These are phyloP conservation scores for Neofusicoccum sp. DNA, from an alignment of 2,329 filamentous ascomycete species.

Conservation along the genomic window DNA sequence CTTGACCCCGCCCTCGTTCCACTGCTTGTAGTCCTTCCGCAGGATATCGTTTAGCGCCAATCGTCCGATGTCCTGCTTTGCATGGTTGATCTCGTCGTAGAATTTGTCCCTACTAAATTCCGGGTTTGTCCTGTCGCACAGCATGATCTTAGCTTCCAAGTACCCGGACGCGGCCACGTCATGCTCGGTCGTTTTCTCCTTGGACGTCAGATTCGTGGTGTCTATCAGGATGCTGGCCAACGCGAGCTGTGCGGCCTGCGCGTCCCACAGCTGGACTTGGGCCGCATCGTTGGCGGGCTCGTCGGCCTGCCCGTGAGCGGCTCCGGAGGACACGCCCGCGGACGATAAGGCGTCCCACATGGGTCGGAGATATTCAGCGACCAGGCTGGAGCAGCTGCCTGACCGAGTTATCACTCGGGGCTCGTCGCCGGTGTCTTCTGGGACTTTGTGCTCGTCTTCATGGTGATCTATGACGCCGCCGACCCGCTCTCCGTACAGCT, in stretches of 20 bases:
- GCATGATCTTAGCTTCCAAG: constrained; percentile 56
- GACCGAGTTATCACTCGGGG: constrained; percentile 63
- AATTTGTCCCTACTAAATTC: constrained; percentile 56
- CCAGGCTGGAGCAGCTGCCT: constrained; percentile 72
- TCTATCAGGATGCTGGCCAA: constrained; percentile 73
- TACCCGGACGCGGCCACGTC: constrained; percentile 60
- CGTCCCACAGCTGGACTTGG: constrained; percentile 47
- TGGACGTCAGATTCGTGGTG: constrained; percentile 60
- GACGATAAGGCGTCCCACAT: constrained; percentile 56
- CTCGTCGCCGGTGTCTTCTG: constrained; percentile 44
- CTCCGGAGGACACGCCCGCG: constrained; percentile 40
- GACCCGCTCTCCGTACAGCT: constrained; percentile 53
- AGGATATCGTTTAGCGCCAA: constrained; percentile 66
- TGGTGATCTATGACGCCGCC: constrained; percentile 76
- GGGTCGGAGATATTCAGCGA: constrained; percentile 59
- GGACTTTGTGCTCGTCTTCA: constrained; percentile 63
- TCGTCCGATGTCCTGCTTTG: constrained; percentile 65
- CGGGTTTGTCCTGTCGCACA: constrained; percentile 22
- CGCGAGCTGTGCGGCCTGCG: constrained; percentile 64
- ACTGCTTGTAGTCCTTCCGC: constrained; percentile 83
- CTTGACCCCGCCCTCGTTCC: constrained; percentile 53
- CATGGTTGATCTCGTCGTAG: constrained; percentile 58
- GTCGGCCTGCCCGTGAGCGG: constrained; percentile 41
- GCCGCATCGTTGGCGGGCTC: constrained; percentile 34
- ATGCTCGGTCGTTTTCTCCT: constrained; percentile 62